Evolutionary conservation across 192 early-diverging fungal species (phyloP).

Genomic region (Coemansia sp.): DNA sequence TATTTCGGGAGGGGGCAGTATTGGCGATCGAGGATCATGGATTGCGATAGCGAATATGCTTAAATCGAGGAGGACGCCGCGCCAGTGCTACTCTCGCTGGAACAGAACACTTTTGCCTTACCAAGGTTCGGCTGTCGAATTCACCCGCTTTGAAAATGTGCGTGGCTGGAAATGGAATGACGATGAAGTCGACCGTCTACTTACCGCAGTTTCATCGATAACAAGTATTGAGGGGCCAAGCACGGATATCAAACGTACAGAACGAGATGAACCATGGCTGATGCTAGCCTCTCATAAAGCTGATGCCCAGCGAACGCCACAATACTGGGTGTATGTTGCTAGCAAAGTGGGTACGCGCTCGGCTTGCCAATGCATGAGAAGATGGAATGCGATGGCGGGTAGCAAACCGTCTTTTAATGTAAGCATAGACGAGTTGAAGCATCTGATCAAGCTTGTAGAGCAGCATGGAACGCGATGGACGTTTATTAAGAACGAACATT

Average conservation of each 20-base stretch:
- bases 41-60: slow-evolving; percentile 26
- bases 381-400: slow-evolving; percentile 12
- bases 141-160: slow-evolving; percentile 28
- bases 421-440: slow-evolving; percentile 12
- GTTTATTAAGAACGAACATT: slow-evolving; percentile 13
- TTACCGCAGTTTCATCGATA: slow-evolving; percentile 8
- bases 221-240: slow-evolving; percentile 5
- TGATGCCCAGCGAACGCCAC: slow-evolving; percentile 1
- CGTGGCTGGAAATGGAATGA: slow-evolving; percentile 33
- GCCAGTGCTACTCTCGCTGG: slow-evolving; percentile 44
- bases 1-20: slow-evolving; percentile 1
- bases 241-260: neutral
- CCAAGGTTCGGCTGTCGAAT: slow-evolving; percentile 21
- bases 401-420: neutral
- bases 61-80: slow-evolving; percentile 22
- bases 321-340: slow-evolving; percentile 36
- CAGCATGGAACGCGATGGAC: slow-evolving; percentile 25
- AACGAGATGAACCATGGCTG: slow-evolving; percentile 41
- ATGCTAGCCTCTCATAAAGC: slow-evolving; percentile 5
- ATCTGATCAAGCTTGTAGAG: slow-evolving; percentile 22
- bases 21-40: slow-evolving; percentile 27
- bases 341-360: slow-evolving; percentile 40
- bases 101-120: slow-evolving; percentile 25
- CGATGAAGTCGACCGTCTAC: slow-evolving; percentile 15
- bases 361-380: slow-evolving; percentile 28